phyloP scores from a whole-genome alignment of 768 basidiomycete species.

The Symmetrospora coprosmae region DNA sequence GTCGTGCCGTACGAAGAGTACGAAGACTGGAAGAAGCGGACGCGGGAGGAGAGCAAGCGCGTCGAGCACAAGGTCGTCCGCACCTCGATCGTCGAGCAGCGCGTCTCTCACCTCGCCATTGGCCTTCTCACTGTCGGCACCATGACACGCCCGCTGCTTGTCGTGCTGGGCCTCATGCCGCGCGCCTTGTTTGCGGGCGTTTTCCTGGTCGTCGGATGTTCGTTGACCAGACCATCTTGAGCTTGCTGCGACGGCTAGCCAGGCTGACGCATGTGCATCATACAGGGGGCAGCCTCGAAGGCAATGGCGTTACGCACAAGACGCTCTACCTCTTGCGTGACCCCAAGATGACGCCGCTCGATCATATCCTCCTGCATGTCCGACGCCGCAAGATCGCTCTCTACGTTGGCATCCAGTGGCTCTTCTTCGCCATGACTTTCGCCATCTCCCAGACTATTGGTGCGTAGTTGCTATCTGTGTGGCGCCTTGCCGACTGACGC shows the following conservation, averaged over 20 bases:
- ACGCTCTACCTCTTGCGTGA: constrained; percentile 68
- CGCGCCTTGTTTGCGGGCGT: constrained; percentile 42
- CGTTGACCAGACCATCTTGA: constrained; percentile 16
- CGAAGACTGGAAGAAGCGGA: constrained; percentile 17
- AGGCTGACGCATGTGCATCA: neutral
- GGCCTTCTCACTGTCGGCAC: constrained; percentile 46
- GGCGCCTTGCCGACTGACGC: neutral
- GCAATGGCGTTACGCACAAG: constrained; percentile 69
- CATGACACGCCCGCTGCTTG: constrained; percentile 66
- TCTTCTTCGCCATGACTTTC: constrained; percentile 76
- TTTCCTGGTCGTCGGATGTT: constrained; percentile 50
- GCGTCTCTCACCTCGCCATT: constrained; percentile 85
- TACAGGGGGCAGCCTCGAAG: constrained; percentile 40
- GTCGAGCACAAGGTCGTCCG: constrained; percentile 36
- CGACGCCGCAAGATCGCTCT: constrained; percentile 57
- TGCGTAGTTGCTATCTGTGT: too few relatives aligned
- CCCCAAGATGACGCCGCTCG: constrained; percentile 45
- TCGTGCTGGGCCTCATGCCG: constrained; percentile 63
- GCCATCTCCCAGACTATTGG: constrained; percentile 81
- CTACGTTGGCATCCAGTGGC: constrained; percentile 59
- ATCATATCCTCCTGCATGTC: constrained; percentile 59
- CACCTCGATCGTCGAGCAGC: constrained; percentile 70
- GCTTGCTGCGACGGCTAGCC: too few relatives aligned
- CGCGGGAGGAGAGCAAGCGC: neutral
- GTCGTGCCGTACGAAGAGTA: constrained; percentile 27